Evolutionary conservation across 257 asterid genomes (phyloP).

Genomic region (Salvia rosmarinus): DNA sequence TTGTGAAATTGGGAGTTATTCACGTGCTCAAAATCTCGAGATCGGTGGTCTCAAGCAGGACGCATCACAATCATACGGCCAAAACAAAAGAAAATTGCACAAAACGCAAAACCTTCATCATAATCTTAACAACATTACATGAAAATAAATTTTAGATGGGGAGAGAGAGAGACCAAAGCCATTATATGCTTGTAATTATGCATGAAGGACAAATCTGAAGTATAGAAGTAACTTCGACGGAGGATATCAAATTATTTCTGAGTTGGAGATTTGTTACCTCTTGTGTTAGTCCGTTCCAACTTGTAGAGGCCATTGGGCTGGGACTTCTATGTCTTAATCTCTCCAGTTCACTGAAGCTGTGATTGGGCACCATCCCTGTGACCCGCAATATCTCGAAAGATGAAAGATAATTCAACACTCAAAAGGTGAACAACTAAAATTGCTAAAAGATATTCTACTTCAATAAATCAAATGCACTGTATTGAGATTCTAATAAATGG

Average conservation of each 20-base stretch:
- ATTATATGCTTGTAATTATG: background rate
- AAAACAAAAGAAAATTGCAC: background rate
- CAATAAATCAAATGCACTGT: no score
- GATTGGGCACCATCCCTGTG: conserved; percentile 81
- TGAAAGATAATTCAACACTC: no score
- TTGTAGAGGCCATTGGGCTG: conserved; percentile 92
- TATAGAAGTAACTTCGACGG: background rate
- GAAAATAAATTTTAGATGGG: no score
- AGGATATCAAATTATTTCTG: no score
- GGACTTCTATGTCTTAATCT: conserved; percentile 92
- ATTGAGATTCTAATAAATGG: no score
- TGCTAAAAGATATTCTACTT: no score
- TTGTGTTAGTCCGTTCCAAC: no score
- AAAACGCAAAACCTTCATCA: no score
- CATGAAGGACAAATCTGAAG: no score
- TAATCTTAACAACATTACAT: no score
- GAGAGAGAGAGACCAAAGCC: background rate
- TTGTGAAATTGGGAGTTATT: background rate
- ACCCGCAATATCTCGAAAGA: conserved; percentile 68
- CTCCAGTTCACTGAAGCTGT: conserved; percentile 78
- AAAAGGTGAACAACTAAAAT: no score
- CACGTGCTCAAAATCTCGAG: background rate
- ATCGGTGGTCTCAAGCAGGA: background rate
- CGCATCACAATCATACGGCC: background rate
- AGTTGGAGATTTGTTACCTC: no score